Base-by-base conservation (phyloP, 2,329 filamentous ascomycete genomes). In the Talaromyces sp. region DNA sequence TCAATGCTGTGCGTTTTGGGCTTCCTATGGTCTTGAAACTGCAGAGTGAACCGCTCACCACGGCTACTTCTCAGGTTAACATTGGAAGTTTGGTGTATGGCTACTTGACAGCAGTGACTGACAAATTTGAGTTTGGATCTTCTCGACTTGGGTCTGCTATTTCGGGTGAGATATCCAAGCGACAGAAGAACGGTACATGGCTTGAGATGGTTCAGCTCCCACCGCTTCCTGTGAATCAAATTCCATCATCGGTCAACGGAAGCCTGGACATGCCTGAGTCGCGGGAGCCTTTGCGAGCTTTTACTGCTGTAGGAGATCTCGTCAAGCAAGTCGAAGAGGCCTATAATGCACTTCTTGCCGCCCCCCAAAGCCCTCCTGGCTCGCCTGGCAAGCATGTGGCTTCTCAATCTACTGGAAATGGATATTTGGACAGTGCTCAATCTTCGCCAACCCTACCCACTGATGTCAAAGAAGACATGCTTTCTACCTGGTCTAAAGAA, bases 11-110 rank as follows among this genome's bases (percentile, higher is more conserved):
- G 5, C 86, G 89, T 65, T 90, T 86, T 71, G 92, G 93, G 0
- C 78, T 97, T 43, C 92, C 93, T 1, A 97, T 97, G 93, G 85
- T 97, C 11, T 88, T 96, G 76, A 87, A 90, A 54, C 84, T 98
- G 1, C 93, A 97, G 75, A 71, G 69, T 19, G 69, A 73, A 7
- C 68, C 69, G 17, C 54, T 76, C 31, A 68, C 68, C 34, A 72
- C 74, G 0, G 87, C 90, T 0, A 76, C 87, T 49, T 85, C 89
- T 34, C 95, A 94, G 74, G 86, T 96, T 45, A 89, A 91, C 51
- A 82, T 96, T 51, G 92, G 91, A 34, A 93, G 91, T 73, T 81
- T 98, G 65, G 91, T 94, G 60, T 91, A 96, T 73, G 93, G 92
- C 8, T 97, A 97, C 76, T 88, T 97, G 66, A 94, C 91, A 89